Evolutionary conservation across 441 rosid genomes (phyloP), one percentile per base, ranked within the genome.

Genomic region (Macaranga tanarius): DNA sequence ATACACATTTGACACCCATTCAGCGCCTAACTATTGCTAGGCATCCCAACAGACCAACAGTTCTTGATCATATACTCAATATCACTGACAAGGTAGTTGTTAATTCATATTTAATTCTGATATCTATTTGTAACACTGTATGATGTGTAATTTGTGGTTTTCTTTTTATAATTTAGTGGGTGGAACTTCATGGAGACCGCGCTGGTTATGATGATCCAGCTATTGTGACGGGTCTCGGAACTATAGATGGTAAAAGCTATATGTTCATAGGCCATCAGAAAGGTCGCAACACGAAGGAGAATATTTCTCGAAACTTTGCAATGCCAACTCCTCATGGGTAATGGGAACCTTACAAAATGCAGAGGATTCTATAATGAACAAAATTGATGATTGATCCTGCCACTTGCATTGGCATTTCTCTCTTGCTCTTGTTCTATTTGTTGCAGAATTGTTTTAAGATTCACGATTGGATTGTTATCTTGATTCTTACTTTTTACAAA

Each of bases 131-230:
- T 17, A 47, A 5, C 2, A 44, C 48, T 34, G 38, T 34, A 7
- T 34, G 38, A 34, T 34, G 23, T 25, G 47, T 16, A 8, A 13
- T 13, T 6, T 34, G 10, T 11, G 19, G 2, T 50, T 26, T 16
- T 26, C 40, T 15, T 25, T 56, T 68, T 25, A 59, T 75, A 31
- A 25, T 75, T n/a, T 20, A 90, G 97, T 91, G 88, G 68, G 87
- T 90, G 85, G 99, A 94, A 83, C 96, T 94, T 82, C 99, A 92
- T 77, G 99, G 99, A 74, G 97, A 94, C 80, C 87, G 91, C 48
- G 89, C 92, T 7, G 99, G 99, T 47, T 89, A 92, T 82, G 94
- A 92, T 85, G 97, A 92, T 79, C 97, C 99, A 40, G 95, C 99
- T 48, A 86, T 94, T 72, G 97, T 94, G 73, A 83, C 94, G 15